Conservation (phyloP, 2,329 filamentous ascomycete genomes). For the Colletotrichum godetiae region DNA sequence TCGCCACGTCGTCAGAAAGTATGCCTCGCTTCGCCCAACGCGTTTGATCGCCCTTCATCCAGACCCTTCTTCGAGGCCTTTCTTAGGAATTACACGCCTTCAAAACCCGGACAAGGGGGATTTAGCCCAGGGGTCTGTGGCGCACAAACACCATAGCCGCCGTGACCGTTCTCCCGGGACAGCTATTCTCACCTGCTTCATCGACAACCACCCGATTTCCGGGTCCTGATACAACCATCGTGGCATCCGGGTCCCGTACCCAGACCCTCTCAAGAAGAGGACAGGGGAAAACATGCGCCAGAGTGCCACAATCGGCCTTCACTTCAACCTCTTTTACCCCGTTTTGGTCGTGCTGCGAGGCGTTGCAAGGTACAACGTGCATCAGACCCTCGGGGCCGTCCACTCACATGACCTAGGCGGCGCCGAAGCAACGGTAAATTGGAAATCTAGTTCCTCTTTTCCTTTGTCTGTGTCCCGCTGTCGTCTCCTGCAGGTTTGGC, state of each 20-base stretch:
- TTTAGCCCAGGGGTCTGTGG: too few species aligned
- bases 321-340: neutral
- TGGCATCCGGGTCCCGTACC: neutral
- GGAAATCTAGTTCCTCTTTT: neutral
- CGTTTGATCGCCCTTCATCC: neutral
- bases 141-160: slow-evolving; percentile 16
- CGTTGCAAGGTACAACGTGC: neutral
- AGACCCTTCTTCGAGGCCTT: slow-evolving; percentile 6
- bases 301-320: neutral
- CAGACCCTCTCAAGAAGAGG: neutral
- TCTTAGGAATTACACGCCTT: neutral
- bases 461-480: neutral
- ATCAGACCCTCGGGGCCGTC: neutral
- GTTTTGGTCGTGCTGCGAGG: neutral
- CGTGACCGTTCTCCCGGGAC: slow-evolving; percentile 10
- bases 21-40: slow-evolving; percentile 24
- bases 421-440: slow-evolving; percentile 19
- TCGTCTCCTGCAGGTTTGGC: slow-evolving; percentile 14
- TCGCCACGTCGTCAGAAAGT: slow-evolving; percentile 7
- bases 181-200: neutral
- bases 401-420: slow-evolving; percentile 26
- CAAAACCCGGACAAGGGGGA: neutral
- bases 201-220: slow-evolving; percentile 6
- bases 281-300: slow-evolving; percentile 12
- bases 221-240: neutral